Base-by-base conservation (phyloP, 805 yeast species). In the Blastobotrys robertii region DNA sequence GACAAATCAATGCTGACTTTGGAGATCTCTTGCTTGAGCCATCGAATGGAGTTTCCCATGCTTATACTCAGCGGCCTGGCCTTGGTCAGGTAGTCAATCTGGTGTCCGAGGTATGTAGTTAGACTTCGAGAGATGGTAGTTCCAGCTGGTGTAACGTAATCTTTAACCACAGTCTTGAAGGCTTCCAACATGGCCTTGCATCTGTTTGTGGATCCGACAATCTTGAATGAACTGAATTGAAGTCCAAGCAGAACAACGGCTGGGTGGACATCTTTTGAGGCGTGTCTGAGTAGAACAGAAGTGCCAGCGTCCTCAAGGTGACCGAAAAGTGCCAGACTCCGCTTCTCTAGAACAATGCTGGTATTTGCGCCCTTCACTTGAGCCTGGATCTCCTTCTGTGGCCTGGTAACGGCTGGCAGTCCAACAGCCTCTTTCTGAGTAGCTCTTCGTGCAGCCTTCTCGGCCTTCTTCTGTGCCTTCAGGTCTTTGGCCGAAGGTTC, bases 11-110 rank as follows among this genome's bases (percentile, higher is more conserved):
- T 79, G 45, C 87, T 79, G 39, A 90, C 76, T 35, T 75, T 72
- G 1, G 96, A 78, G 43, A 92, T 90, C 60, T 84, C 90, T 66
- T 90, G 97, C 58, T 92, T 92, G 50, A 92, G 72, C 96, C 97
- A 88, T 55, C 98, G 77, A 51, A 92, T 92, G 2, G 97, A 90
- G 66, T 88, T 92, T 43, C 98, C 98, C 98, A 92, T 92, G 1
- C 95, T 76, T 2, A 88, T 84, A 44, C 92, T 79, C 39, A 92
- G 70, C 1, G 97, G 97, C 49, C 98, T 76, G 2, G 96, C 88
- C 8, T 85, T 77, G 55, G 85, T 90, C 53, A 92, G 68, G 52
- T 83, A 85, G 59, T 90, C 98, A 50, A 92, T 92, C 64, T 92
- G 98, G 57, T 83, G 85, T 8, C 94, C 79, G 45, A 92, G 69